These are phyloP conservation scores for Ochetophila trinervis DNA, from an alignment of 306 rosid species.

Conservation along the genomic window DNA sequence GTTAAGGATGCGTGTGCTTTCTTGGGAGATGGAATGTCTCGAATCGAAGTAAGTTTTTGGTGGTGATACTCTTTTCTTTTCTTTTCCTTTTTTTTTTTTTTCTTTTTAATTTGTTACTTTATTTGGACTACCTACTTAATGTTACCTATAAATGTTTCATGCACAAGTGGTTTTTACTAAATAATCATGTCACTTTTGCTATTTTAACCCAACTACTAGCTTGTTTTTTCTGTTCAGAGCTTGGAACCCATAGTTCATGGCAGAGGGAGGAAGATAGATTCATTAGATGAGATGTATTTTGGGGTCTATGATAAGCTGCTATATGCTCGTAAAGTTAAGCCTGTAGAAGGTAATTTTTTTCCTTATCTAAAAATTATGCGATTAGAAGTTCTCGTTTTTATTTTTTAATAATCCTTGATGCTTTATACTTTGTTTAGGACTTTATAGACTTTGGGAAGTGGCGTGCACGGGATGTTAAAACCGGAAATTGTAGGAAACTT, in stretches of 20 bases:
- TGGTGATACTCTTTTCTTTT: not conserved
- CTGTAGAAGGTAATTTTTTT: constrained; percentile 73
- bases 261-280: constrained; percentile 75
- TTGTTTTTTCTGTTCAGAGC: constrained; percentile 44
- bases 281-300: constrained; percentile 67
- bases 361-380: not conserved
- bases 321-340: constrained; percentile 84
- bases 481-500: too few relatives aligned
- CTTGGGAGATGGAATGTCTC: constrained; percentile 97
- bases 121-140: not conserved
- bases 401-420: not conserved
- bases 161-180: too few relatives aligned
- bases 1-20: constrained; percentile 97
- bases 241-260: constrained; percentile 93
- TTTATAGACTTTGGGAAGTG: not conserved
- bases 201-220: not conserved
- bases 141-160: too few relatives aligned
- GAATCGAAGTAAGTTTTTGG: constrained; percentile 64
- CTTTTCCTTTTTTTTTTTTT: not conserved
- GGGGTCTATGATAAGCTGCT: constrained; percentile 76
- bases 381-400: constrained; percentile 1
- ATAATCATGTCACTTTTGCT: too few relatives aligned
- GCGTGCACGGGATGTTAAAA: too few relatives aligned
- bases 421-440: not conserved
- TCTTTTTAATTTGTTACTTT: not conserved